Evolutionary conservation across 2,329 filamentous ascomycete species (phyloP), one percentile per base, ranked within the genome.

Genomic region (Bipolaris oryzae): DNA sequence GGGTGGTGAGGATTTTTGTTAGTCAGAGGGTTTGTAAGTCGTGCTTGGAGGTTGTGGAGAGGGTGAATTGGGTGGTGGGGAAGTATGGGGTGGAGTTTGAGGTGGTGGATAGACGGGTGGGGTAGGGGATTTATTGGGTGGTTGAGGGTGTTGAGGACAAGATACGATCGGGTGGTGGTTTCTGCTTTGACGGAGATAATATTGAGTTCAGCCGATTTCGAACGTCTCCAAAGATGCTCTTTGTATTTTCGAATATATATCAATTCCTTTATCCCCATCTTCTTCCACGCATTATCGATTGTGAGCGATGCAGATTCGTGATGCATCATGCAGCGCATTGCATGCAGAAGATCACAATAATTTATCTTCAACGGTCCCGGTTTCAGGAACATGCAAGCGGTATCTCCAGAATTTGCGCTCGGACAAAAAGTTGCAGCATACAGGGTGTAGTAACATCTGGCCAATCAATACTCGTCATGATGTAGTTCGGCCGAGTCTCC

Each of bases 401-500:
- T 41, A 34, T 13, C 10, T 42, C 41, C 47, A 34, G 9, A 41
- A 41, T n/a, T 31, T 34, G 31, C 35, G 13, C 28, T 39, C 31
- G 15, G 35, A 45, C 39, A 18, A 18, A 18, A 18, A 15, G 18
- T 31, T 20, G 23, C 35, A 15, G 25, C 11, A 15, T 34, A 7
- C 21, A 21, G 16, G 10, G 15, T 1, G 18, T 11, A 21, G 18
- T 7, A 21, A 10, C 11, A 31, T 6, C 15, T 21, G 37, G 21
- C 37, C 49, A 53, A 53, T 53, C 44, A 49, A 33, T 25, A 25
- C 18, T 7, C 37, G 18, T 20, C 9, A 20, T 23, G 11, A 16
- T 35, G 21, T 34, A 28, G 23, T 13, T 57, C 54, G 50, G 54
- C 54, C 50, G 38, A 57, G 23, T 13, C 28, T 31, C 28, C 28